phyloP scores from a whole-genome alignment of 169 alveolate species.

The Neospora caninum region DNA sequence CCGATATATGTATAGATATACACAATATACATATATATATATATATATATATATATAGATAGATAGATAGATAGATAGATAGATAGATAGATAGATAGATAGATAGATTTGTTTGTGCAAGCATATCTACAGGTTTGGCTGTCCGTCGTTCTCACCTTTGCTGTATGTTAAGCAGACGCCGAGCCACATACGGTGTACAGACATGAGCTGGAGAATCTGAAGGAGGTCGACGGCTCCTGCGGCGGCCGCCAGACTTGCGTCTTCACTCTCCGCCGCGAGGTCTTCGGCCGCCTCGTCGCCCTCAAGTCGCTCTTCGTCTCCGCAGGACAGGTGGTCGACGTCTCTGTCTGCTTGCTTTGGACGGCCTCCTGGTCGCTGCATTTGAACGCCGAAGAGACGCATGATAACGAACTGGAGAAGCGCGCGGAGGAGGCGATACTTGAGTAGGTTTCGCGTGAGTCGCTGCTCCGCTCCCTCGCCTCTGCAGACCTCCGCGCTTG shows the following conservation, averaged over 20 bases:
- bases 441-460: not conserved
- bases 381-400: not conserved
- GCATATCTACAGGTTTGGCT: no score
- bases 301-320: not conserved
- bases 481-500: not conserved
- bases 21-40: not conserved
- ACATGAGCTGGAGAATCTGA: slow-evolving; percentile 32
- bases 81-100: not conserved
- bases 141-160: not conserved
- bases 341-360: no score
- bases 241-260: not conserved
- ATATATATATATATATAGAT: not conserved
- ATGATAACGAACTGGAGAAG: not conserved
- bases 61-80: not conserved
- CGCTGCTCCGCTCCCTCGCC: not conserved
- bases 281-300: not conserved
- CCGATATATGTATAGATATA: no score
- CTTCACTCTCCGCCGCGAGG: not conserved
- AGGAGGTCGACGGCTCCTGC: slow-evolving; percentile 13
- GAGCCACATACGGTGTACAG: slow-evolving; percentile 38
- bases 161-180: not conserved
- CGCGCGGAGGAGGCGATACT: not conserved
- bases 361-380: not conserved
- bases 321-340: no score
- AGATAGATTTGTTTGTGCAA: not conserved